These are phyloP conservation scores for Penicillium diatomitis DNA, from an alignment of 495 filamentous ascomycete species.

Conservation along the genomic window DNA sequence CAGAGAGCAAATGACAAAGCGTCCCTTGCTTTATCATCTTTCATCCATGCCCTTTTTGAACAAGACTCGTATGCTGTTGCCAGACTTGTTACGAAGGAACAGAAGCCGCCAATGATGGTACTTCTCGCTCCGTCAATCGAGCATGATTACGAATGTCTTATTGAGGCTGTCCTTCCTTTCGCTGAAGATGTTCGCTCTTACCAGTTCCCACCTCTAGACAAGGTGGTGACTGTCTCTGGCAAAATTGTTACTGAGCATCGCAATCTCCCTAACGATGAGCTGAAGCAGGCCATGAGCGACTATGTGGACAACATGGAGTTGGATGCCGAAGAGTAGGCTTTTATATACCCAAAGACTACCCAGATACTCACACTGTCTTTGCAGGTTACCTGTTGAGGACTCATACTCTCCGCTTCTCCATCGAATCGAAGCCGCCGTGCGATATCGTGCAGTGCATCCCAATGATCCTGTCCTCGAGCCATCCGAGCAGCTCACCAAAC, in stretches of 20 bases:
- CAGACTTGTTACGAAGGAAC: conserved; percentile 73
- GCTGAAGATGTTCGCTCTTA: conserved; percentile 85
- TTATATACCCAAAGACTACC: background rate
- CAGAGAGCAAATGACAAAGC: conserved; percentile 66
- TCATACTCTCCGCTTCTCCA: conserved; percentile 89
- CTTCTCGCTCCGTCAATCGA: conserved; percentile 77
- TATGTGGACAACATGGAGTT: conserved; percentile 96
- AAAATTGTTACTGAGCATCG: conserved; percentile 74
- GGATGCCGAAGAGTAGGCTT: conserved; percentile 62
- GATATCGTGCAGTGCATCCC: conserved; percentile 69
- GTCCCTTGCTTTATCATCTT: conserved; percentile 72
- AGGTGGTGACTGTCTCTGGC: conserved; percentile 83
- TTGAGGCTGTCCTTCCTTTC: conserved; percentile 91
- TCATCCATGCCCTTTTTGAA: conserved; percentile 83
- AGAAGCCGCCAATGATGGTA: conserved; percentile 65
- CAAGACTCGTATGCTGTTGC: conserved; percentile 81
- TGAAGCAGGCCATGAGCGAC: conserved; percentile 72
- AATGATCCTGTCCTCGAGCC: conserved; percentile 57
- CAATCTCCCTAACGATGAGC: conserved; percentile 66
- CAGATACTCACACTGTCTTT: background rate
- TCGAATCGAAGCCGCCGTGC: conserved; percentile 75
- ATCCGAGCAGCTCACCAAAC: conserved; percentile 60
- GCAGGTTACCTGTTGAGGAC: conserved; percentile 64
- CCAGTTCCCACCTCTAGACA: conserved; percentile 83
- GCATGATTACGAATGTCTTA: conserved; percentile 73